Evolutionary conservation across 2,329 filamentous ascomycete species (phyloP).

Genomic region (Calonectria pseudoturangicola): DNA sequence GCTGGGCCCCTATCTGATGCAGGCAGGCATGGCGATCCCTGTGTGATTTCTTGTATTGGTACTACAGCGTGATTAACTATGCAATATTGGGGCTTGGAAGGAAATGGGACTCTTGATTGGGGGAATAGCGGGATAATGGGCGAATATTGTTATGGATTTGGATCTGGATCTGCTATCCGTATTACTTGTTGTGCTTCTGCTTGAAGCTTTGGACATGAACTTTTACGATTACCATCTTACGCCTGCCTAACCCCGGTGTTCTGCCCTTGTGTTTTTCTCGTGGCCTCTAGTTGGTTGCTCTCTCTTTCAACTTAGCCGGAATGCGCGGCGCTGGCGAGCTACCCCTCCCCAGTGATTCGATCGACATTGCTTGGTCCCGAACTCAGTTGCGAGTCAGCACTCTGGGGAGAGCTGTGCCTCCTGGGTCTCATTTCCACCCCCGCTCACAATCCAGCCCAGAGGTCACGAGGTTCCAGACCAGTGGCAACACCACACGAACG

Average conservation of each 20-base stretch:
- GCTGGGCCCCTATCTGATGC: slow-evolving; percentile 52
- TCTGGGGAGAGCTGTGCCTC: slow-evolving; percentile 26
- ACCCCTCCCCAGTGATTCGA: slow-evolving; percentile 14
- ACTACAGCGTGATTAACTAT: slow-evolving; percentile 26
- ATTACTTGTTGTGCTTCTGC: slow-evolving; percentile 23
- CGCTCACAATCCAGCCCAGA: background rate
- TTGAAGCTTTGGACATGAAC: slow-evolving; percentile 32
- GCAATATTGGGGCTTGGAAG: slow-evolving; percentile 13
- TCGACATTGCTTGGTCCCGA: slow-evolving; percentile 1
- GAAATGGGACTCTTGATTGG: slow-evolving; percentile 27
- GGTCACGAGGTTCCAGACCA: slow-evolving; percentile 9
- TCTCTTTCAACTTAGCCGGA: slow-evolving; percentile 2
- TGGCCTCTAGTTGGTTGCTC: background rate
- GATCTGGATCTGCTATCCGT: slow-evolving; percentile 21
- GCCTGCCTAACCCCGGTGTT: background rate
- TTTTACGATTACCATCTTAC: slow-evolving; percentile 11
- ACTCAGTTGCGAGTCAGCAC: slow-evolving; percentile 15
- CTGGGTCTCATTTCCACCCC: slow-evolving; percentile 18
- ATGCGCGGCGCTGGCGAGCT: background rate
- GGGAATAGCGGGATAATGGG: slow-evolving; percentile 22
- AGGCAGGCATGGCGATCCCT: slow-evolving; percentile 43
- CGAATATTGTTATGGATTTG: slow-evolving; percentile 26
- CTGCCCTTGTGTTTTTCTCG: background rate
- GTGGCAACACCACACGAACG: slow-evolving; percentile 13
- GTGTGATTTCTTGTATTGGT: slow-evolving; percentile 44